Conservation (phyloP, 768 basidiomycete genomes). For the Tylopilus sp. region DNA sequence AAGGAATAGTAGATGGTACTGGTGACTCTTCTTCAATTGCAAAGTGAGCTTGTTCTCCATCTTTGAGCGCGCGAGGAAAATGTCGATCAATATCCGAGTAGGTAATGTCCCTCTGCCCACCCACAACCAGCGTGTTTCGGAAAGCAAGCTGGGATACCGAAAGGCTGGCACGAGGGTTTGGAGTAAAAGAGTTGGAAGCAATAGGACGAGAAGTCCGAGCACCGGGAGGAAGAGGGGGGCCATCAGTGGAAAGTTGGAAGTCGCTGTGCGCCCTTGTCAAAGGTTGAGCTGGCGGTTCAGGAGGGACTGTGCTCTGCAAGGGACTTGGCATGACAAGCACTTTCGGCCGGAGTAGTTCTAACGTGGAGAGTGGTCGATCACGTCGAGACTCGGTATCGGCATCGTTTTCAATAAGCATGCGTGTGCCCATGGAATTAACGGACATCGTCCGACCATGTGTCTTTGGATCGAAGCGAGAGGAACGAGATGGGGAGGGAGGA, state of each 20-base stretch:
- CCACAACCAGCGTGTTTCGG: constrained; percentile 72
- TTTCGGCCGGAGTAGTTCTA: constrained; percentile 83
- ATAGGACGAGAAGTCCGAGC: constrained; percentile 54
- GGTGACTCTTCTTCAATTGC: constrained; percentile 39
- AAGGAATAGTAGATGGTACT: constrained; percentile 28
- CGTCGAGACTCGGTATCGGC: constrained; percentile 31
- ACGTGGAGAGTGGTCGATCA: constrained; percentile 66
- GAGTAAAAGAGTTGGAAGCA: constrained; percentile 67
- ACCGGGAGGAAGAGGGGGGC: constrained; percentile 65
- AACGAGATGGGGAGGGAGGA: constrained; percentile 55
- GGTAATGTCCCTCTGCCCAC: constrained; percentile 59
- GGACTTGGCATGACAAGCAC: constrained; percentile 95
- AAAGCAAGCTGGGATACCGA: constrained; percentile 83
- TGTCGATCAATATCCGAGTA: constrained; percentile 56
- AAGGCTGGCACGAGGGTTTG: constrained; percentile 71
- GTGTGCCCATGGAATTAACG: constrained; percentile 63
- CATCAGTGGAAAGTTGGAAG: constrained; percentile 64
- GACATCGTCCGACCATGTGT: constrained; percentile 60
- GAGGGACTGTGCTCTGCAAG: constrained; percentile 49
- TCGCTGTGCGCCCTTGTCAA: constrained; percentile 44
- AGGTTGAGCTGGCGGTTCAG: constrained; percentile 33
- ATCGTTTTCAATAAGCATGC: constrained; percentile 57
- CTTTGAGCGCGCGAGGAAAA: constrained; percentile 70
- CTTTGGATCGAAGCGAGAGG: constrained; percentile 83
- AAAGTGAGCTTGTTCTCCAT: constrained; percentile 73